Conservation (phyloP, 306 rosid species). For the Trifolium fragiferum region DNA sequence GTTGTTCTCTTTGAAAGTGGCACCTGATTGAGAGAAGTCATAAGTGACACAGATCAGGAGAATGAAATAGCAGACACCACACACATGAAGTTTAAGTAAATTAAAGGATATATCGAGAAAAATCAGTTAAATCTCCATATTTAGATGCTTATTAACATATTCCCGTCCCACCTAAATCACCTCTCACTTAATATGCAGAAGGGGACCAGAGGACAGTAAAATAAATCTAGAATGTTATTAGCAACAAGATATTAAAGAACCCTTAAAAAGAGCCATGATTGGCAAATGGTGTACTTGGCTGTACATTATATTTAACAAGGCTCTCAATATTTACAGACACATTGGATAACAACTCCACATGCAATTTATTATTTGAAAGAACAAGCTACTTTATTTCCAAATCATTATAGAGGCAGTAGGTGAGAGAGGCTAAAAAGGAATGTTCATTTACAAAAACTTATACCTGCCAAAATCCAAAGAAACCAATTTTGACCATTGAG, state of each 20-base stretch:
- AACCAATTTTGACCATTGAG: constrained; percentile 29
- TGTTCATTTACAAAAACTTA: constrained; percentile 6
- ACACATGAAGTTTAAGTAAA: constrained; percentile 36
- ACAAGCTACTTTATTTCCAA: constrained; percentile 33
- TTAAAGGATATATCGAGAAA: constrained; percentile 33
- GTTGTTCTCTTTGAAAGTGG: constrained; percentile 49
- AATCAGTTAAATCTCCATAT: constrained; percentile 4
- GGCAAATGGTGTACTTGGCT: constrained; percentile 5
- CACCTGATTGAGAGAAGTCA: constrained; percentile 55
- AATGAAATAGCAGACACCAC: constrained; percentile 41
- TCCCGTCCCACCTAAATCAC: constrained; percentile 10
- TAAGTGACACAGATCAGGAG: constrained; percentile 33
- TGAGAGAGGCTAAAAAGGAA: constrained; percentile 30
- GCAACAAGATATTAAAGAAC: constrained; percentile 37
- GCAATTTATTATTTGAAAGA: constrained; percentile 27
- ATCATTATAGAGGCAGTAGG: constrained; percentile 7
- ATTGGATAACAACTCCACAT: constrained; percentile 27
- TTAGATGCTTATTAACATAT: constrained; percentile 22
- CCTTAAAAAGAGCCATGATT: constrained; percentile 23
- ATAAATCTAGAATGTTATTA: constrained; percentile 24
- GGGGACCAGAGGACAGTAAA: background rate
- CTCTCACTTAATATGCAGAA: constrained; percentile 21
- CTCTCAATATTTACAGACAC: constrained; percentile 20
- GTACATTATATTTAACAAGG: constrained; percentile 35
- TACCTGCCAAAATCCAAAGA: constrained; percentile 30